Conservation (phyloP, 2,329 filamentous ascomycete genomes). For the Colletotrichum sp. region DNA sequence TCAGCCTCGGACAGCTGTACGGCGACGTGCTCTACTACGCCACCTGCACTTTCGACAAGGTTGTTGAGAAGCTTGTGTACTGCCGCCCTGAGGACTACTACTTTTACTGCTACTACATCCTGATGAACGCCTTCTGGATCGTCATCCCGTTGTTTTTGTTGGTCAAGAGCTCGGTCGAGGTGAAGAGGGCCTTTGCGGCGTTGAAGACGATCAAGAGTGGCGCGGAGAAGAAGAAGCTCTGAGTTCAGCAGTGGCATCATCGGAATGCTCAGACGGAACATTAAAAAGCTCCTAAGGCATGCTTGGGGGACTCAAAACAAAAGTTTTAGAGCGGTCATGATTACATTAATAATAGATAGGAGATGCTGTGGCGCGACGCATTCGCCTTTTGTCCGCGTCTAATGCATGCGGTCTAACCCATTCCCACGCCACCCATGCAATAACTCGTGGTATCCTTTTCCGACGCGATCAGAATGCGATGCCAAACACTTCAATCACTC, state of each 20-base stretch:
- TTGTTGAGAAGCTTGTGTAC: constrained; percentile 43
- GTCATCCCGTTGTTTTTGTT: constrained; percentile 47
- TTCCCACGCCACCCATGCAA: background rate
- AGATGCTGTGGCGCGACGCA: background rate
- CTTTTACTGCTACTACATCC: constrained; percentile 58
- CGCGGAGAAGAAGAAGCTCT: background rate
- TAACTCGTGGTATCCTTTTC: background rate
- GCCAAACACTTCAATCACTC: background rate
- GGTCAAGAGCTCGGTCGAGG: constrained; percentile 29
- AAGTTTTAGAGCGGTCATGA: background rate
- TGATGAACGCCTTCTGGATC: constrained; percentile 60
- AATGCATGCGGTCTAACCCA: background rate
- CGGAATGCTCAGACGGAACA: rapidly evolving
- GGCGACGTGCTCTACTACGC: constrained; percentile 58
- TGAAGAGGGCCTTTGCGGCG: constrained; percentile 29
- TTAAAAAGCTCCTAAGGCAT: rapidly evolving
- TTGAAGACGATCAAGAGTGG: constrained; percentile 22
- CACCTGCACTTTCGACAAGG: constrained; percentile 48
- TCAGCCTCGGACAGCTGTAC: constrained; percentile 55
- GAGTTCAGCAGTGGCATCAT: background rate
- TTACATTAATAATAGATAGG: background rate
- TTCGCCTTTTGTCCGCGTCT: background rate
- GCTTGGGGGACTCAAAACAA: rapidly evolving
- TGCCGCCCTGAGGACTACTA: constrained; percentile 57
- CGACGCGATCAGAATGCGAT: background rate